Evolutionary conservation across 2,329 filamentous ascomycete species (phyloP), one percentile per base, ranked within the genome.

Genomic region (Beauveria rudraprayagi): DNA sequence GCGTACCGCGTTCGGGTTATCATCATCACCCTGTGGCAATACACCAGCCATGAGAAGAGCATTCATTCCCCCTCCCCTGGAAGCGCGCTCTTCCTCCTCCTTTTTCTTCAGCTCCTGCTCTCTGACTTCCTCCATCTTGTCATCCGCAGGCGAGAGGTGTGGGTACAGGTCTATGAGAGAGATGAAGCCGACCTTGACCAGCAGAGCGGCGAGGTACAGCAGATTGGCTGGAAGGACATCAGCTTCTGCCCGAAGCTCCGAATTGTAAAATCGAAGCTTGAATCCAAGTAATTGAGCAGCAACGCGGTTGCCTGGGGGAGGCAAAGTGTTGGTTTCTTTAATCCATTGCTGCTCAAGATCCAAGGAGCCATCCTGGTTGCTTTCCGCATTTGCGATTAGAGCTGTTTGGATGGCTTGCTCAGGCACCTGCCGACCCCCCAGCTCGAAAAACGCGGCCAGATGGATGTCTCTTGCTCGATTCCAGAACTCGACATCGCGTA

Each of bases 121-220:
- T 65, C 84, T 87, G 56, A 96, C 78, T 7, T 78, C 79, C 44
- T 89, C 83, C 93, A 99, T 97, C 4, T 85, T 80, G 37, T 91
- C 86, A 66, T 97, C 94, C 0, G 83, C 77, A 8, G 94, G 91
- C 78, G 92, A 95, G 1, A 99, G 82, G 71, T 99, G 94, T 17
- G 92, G 88, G 71, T 96, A 97, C 1, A 99, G 78, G 70, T 99
- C 94, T 57, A 86, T 83, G 7, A 99, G 78, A 1, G 94, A 97
- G 63, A 99, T 91, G 72, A 99, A 99, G 1, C 94, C 95, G 66
- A 97, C 90, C 75, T 99, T 99, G 75, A 99, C 92, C 34, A 99
- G 83, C 40, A 97, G 82, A 1, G 94, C 92, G 0, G 92, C 89
- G 19, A 99, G 83, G 66, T 94, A 96, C 34, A 97, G 91, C 3